Evolutionary conservation across 371 early-diverging fungal species (phyloP), one percentile per base, ranked within the genome.

Genomic region (Mortierella sp.): DNA sequence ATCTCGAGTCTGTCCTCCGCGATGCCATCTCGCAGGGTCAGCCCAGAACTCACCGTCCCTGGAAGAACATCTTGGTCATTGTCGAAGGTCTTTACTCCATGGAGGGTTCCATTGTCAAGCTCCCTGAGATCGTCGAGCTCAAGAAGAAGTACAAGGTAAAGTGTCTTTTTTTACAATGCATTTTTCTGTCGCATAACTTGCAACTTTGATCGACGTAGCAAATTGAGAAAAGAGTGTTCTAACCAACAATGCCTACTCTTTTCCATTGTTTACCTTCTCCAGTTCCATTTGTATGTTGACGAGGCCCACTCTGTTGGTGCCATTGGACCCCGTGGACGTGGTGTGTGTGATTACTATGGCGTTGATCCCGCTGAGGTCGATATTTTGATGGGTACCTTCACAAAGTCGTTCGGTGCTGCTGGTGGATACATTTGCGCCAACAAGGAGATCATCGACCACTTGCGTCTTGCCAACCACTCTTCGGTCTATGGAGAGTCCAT

Each of bases 281-380:
- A 93, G 94, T 99, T 99, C 90, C 98, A 98, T 90, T 90, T 99
- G 74, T 99, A 98, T 90, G 94, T 99, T 3, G 99, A 99, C 88
- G 99, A 99, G 89, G 99, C 99, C 8, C 99, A 99, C 88, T 99
- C 99, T 29, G 97, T 99, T 79, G 99, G 99, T 71, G 99, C 99
- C 11, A 85, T 99, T 81, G 99, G 99, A 65, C 94, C 94, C 82
- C 93, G 94, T 70, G 99, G 99, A 29, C 94, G 99, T 56, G 99
- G 99, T 74, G 95, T 99, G 43, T 99, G 99, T 90, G 99, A 99
- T 90, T 97, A 98, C 88, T 96, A 93, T 82, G 95, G 96, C 71
- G 92, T 99, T 24, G 96, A 97, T 82, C 98, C 98, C 41, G 90
- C 89, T 48, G 94, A 98, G 49, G 94, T 99, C 46, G 99, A 99